A percentile compares a stretch with the other conserved stretches of the same genome.
These are phyloP conservation scores for Vanrija sp. DNA, from an alignment of 1,284 basidiomycete species.

Conservation along the genomic window DNA sequence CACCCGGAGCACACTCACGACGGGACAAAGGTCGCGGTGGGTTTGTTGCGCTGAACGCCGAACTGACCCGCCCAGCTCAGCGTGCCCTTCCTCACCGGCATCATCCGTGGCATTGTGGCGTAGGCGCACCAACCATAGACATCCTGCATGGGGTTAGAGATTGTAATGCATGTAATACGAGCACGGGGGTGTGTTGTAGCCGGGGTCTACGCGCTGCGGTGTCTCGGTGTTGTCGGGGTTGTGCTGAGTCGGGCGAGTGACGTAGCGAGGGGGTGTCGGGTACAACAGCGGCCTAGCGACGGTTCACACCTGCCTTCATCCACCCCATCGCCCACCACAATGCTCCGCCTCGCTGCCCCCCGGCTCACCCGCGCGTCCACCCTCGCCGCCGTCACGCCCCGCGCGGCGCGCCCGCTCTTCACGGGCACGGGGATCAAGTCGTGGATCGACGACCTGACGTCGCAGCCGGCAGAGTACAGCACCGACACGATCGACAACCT, in stretches of 20 bases:
- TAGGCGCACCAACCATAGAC: no score
- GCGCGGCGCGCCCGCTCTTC: neutral
- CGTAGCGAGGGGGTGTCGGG: no score
- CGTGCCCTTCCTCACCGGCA: neutral
- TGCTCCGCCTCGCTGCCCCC: conserved; percentile 1
- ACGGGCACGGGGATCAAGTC: neutral
- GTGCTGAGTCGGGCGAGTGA: no score
- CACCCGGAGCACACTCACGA: conserved; percentile 14
- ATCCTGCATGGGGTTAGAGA: no score
- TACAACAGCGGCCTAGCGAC: no score
- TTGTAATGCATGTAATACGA: neutral
- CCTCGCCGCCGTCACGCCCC: neutral
- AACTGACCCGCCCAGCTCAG: neutral
- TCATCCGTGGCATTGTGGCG: neutral
- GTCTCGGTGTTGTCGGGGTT: no score
- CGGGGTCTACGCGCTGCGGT: neutral
- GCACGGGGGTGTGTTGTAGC: neutral
- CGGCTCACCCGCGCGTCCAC: neutral
- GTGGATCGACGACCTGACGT: conserved; percentile 27
- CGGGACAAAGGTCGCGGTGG: conserved; percentile 10
- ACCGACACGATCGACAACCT: conserved; percentile 19
- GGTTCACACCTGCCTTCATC: neutral
- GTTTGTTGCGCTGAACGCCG: neutral
- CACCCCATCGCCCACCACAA: neutral
- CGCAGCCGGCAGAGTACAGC: conserved; percentile 7